Percentiles rank a stretch among this genome's conserved stretches.
Evolutionary conservation across 129 eudicot genomes (phyloP).

Genomic region (Flaveria linearis): DNA sequence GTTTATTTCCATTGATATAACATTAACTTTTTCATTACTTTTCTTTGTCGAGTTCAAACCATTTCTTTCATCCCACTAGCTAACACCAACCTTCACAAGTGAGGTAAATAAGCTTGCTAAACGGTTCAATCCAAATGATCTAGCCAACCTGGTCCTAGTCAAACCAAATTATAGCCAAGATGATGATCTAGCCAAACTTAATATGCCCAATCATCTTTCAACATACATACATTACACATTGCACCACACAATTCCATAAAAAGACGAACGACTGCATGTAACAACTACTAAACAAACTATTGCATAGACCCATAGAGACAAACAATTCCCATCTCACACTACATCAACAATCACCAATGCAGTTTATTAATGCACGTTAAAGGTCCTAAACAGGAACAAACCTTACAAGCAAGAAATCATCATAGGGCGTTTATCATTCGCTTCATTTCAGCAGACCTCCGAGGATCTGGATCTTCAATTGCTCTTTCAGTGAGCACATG

Average conservation of each 20-base stretch:
- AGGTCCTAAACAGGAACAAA: slow-evolving; percentile 1
- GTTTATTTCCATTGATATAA: too few relatives aligned
- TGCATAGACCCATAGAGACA: not conserved
- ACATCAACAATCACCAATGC: not conserved
- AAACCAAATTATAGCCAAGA: not conserved
- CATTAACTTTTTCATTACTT: too few relatives aligned
- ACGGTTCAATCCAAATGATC: not conserved
- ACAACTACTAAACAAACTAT: not conserved
- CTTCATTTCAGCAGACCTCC: slow-evolving; percentile 45
- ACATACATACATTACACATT: not conserved
- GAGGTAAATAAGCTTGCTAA: not conserved
- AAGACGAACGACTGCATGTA: not conserved
- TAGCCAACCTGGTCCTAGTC: not conserved
- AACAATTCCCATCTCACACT: slow-evolving; percentile 4
- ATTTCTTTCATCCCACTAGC: too few relatives aligned
- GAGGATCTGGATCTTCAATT: slow-evolving; percentile 68
- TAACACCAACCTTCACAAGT: not conserved
- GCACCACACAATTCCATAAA: not conserved
- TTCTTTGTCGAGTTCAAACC: too few relatives aligned
- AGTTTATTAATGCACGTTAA: slow-evolving; percentile 5
- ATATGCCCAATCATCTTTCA: not conserved
- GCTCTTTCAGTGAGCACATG: slow-evolving; percentile 93
- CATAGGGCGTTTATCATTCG: slow-evolving; percentile 42
- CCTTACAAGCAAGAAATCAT: slow-evolving; percentile 11
- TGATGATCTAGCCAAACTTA: not conserved